A percentile compares a stretch with the other conserved stretches of the same genome.
phyloP scores from a whole-genome alignment of 352 stramenopile species.

The Poterioochromonas sp. region DNA sequence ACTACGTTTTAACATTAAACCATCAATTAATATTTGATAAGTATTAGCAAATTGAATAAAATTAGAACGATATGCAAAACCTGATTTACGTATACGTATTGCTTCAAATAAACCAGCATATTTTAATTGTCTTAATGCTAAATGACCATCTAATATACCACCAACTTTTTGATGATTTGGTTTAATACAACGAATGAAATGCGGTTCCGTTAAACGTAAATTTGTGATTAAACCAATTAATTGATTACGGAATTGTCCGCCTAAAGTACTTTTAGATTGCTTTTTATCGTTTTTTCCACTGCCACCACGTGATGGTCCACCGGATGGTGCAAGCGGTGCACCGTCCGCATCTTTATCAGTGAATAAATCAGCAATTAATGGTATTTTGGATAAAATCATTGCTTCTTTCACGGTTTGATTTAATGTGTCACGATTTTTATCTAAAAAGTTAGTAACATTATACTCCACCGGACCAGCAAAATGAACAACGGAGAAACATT shows the following conservation, averaged over 20 bases:
- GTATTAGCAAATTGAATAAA: slow-evolving; percentile 41
- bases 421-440: slow-evolving; percentile 96
- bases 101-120: slow-evolving; percentile 83
- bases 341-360: background rate
- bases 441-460: slow-evolving; percentile 83
- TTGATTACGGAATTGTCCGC: slow-evolving; percentile 53
- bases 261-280: slow-evolving; percentile 43
- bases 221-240: slow-evolving; percentile 47
- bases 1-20: background rate
- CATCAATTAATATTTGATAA: slow-evolving; percentile 18
- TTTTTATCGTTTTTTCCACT: background rate
- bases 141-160: slow-evolving; percentile 67
- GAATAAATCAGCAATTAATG: slow-evolving; percentile 27
- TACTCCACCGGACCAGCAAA: slow-evolving; percentile 83
- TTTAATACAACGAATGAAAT: slow-evolving; percentile 89
- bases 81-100: slow-evolving; percentile 76
- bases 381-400: background rate
- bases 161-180: slow-evolving; percentile 83
- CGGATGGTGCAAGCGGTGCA: too few relatives aligned
- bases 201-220: slow-evolving; percentile 52
- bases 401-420: slow-evolving; percentile 40
- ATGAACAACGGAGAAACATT: slow-evolving; percentile 19
- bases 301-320: slow-evolving; percentile 56
- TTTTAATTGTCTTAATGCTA: slow-evolving; percentile 75
- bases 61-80: slow-evolving; percentile 59